A percentile compares a stretch with the other conserved stretches of the same genome.
Conservation (phyloP, 305 asterid genomes). For the Solanum aculeatissimum region DNA sequence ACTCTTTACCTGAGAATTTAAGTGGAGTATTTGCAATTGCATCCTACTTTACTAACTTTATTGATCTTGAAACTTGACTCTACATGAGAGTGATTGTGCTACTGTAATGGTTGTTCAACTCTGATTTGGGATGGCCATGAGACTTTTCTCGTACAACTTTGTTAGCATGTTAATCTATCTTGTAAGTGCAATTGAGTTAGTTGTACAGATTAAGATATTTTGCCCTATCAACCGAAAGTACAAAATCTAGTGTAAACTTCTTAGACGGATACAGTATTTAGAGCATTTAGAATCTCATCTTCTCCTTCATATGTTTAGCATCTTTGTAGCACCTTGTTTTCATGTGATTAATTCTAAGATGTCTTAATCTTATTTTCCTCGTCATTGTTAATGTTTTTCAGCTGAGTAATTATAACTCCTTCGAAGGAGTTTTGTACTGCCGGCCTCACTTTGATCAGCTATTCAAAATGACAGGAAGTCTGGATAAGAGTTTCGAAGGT, state of each 20-base stretch:
- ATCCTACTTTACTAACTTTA: not conserved
- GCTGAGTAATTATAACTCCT: constrained; percentile 70
- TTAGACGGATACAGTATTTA: not conserved
- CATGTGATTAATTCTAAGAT: not conserved
- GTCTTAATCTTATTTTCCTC: not conserved
- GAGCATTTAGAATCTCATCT: not conserved
- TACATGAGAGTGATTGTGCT: not conserved
- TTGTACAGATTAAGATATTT: not conserved
- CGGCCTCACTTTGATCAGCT: constrained; percentile 80
- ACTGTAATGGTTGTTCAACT: not conserved
- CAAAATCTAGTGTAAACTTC: not conserved
- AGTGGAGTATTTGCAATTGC: not conserved
- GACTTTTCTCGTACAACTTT: not conserved
- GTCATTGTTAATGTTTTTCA: constrained; percentile 16
- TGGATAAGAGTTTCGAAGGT: constrained; percentile 84
- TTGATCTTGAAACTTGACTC: not conserved
- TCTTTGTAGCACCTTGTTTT: not conserved
- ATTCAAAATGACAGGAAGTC: constrained; percentile 79
- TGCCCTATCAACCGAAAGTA: not conserved
- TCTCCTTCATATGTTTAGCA: not conserved
- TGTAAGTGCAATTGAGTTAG: not conserved
- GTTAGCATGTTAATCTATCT: not conserved
- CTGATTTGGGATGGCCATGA: not conserved
- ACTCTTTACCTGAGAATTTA: not conserved
- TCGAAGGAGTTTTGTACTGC: constrained; percentile 76